Evolutionary conservation across 2,329 filamentous ascomycete genomes (phyloP).

Genomic region (Monilinia polystroma): DNA sequence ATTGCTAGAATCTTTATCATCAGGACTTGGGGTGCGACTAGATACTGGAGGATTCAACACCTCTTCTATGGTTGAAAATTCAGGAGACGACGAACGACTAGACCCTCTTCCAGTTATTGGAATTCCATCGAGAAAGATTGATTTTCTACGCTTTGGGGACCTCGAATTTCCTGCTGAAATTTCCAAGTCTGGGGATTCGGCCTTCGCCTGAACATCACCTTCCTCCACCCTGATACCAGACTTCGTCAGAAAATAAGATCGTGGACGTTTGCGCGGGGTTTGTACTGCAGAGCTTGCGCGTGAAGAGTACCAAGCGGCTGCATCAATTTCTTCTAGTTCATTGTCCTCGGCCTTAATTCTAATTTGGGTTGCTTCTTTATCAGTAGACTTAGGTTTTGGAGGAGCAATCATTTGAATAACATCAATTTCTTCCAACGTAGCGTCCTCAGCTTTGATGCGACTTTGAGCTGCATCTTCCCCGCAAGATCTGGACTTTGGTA

Average conservation of each 20-base stretch:
- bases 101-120: not conserved
- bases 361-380: not conserved
- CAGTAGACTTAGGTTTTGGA: not conserved
- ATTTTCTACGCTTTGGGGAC: not conserved
- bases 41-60: not conserved
- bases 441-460: not conserved
- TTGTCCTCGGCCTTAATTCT: not conserved
- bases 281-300: too few relatives aligned
- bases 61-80: not conserved
- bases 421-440: not conserved
- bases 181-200: not conserved
- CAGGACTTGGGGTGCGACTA: not conserved
- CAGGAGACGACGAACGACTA: not conserved
- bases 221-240: not conserved
- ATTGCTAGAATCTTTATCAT: not conserved
- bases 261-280: too few relatives aligned
- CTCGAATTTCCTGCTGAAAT: not conserved
- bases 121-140: not conserved
- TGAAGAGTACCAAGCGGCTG: not conserved
- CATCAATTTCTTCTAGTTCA: not conserved
- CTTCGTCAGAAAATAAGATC: not conserved
- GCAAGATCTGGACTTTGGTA: not conserved
- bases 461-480: not conserved
- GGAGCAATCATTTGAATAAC: not conserved
- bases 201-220: not conserved